Conservation (phyloP, 495 filamentous ascomycete genomes). For the Podospora comata region DNA sequence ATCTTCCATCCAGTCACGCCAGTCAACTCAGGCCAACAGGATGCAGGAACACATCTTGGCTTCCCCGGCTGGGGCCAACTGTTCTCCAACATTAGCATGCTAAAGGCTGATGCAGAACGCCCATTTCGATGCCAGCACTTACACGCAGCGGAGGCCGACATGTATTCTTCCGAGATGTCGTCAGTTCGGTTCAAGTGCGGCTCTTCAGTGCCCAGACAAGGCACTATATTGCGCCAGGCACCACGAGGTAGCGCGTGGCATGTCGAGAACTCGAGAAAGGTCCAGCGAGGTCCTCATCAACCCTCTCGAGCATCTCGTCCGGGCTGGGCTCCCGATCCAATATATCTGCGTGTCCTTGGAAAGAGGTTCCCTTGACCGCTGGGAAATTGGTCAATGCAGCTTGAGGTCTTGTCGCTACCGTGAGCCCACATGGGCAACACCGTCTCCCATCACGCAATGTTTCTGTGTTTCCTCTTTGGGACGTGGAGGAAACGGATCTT, state of each 20-base stretch:
- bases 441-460: neutral
- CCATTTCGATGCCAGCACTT: neutral
- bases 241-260: neutral
- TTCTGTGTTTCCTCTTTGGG: conserved; percentile 20
- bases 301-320: neutral
- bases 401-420: neutral
- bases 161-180: neutral
- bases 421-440: neutral
- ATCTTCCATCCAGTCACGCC: no score
- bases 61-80: neutral
- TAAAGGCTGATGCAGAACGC: neutral
- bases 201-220: conserved; percentile 8
- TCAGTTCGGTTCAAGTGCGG: conserved; percentile 1
- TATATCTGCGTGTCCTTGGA: conserved; percentile 1
- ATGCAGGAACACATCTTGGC: neutral
- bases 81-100: neutral
- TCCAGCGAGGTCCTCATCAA: neutral
- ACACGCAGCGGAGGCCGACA: neutral
- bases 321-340: conserved; percentile 4
- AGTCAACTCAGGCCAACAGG: no score
- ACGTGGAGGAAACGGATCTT: conserved; percentile 18
- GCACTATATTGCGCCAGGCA: conserved; percentile 9
- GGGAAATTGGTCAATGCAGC: conserved; percentile 4
- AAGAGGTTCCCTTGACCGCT: neutral
- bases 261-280: neutral